Evolutionary conservation across 306 rosid species (phyloP).

Genomic region (Begonia fuchsioides): DNA sequence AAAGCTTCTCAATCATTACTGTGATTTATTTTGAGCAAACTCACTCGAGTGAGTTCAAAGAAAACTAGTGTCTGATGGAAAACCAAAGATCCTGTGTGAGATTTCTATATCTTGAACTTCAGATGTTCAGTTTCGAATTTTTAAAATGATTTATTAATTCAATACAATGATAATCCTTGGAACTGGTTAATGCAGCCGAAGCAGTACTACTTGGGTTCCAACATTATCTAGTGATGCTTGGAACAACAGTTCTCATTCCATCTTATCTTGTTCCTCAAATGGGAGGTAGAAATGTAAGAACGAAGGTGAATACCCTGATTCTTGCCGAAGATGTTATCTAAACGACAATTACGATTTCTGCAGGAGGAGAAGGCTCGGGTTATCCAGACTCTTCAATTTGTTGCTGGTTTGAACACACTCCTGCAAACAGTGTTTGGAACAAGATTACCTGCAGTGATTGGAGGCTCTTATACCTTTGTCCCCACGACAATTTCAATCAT

Average conservation of each 20-base stretch:
- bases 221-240: constrained; percentile 97
- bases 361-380: constrained; percentile 95
- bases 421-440: constrained; percentile 70
- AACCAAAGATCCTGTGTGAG: too few relatives aligned
- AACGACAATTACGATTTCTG: constrained; percentile 4
- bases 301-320: background rate
- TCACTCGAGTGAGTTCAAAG: too few relatives aligned
- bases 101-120: too few relatives aligned
- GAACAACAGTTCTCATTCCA: constrained; percentile 87
- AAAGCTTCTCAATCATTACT: too few relatives aligned
- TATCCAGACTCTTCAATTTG: constrained; percentile 87
- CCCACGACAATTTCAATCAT: constrained; percentile 91
- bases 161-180: too few relatives aligned
- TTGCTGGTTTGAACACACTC: constrained; percentile 93
- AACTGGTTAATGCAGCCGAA: constrained; percentile 55
- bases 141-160: too few relatives aligned
- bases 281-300: constrained; percentile 98
- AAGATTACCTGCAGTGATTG: constrained; percentile 88
- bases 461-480: constrained; percentile 90
- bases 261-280: constrained; percentile 96
- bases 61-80: too few relatives aligned
- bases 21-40: too few relatives aligned
- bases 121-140: too few relatives aligned
- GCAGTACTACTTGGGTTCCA: constrained; percentile 98
- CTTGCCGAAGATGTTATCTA: background rate